Base-by-base conservation (phyloP, 495 filamentous ascomycete genomes). In the Cairneyella variabilis region DNA sequence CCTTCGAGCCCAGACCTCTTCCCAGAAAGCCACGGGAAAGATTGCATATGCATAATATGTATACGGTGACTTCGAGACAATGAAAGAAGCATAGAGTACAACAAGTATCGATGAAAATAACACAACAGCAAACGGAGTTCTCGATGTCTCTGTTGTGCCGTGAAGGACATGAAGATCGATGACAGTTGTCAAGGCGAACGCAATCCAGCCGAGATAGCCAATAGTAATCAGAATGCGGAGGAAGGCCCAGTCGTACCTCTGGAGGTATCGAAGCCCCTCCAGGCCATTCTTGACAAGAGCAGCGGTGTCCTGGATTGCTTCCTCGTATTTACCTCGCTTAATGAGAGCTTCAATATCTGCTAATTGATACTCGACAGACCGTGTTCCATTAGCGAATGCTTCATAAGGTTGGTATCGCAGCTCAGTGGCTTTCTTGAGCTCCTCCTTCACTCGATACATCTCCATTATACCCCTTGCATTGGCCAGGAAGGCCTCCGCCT, bases 241-340 rank as follows among this genome's bases (percentile, higher is more conserved):
- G 72, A 99, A 97, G n/a, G 97, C 76, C 95, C 95, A 99, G 69
- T 99, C 93, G 55, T 81, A 82, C 0, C 90, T 97, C 66, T 99
- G 95, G 25, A 97, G 77, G 64, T 99, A 99, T 36, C 93, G 81
- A 36, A 99, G 75, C 20, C 95, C 95, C 51, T 89, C 83, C 2
- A 97, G 76, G 4, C 85, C 88, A 16, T 84, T 67, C 51, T 85
- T 80, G 51, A 97, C 85, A 11, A 97, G 71, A 6, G 84, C 80
- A 11, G 83, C 80, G 10, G 87, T 89, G 51, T 86, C 76, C 45
- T 76, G 67, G 60, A 97, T 96, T 1, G 91, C 88, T 54, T 83
- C 76, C 39, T 91, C 80, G 50, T 84, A 86, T 14, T 75, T 68
- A 7, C 81, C 85, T 18, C 69, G 66, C 17, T 83, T 76, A 51